phyloP scores from a whole-genome alignment of 331 rosid genomes.

The Cydonia oblonga region DNA sequence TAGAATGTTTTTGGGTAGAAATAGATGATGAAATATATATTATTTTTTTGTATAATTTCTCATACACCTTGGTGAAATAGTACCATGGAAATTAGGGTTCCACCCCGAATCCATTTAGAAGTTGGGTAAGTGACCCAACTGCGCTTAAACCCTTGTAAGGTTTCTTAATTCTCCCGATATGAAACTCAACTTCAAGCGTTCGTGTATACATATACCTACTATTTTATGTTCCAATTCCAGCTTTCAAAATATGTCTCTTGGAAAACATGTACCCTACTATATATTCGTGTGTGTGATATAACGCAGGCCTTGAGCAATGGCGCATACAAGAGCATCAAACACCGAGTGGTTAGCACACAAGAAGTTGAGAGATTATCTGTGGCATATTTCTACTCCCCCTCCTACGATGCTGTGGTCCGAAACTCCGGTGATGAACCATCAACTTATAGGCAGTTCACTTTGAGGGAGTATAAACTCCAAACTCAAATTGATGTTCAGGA shows the following conservation, averaged over 20 bases:
- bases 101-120: too few species aligned
- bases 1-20: background rate
- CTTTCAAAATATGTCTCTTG: background rate
- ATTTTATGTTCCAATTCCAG: background rate
- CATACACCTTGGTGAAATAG: background rate
- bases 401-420: conserved; percentile 32
- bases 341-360: conserved; percentile 38
- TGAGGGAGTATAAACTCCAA: conserved; percentile 39
- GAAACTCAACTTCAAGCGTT: too few species aligned
- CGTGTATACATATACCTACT: too few species aligned
- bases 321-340: conserved; percentile 50
- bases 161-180: too few species aligned
- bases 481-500: conserved; percentile 39
- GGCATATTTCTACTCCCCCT: conserved; percentile 67
- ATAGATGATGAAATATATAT: too few species aligned
- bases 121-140: too few species aligned
- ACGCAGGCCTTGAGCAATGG: conserved; percentile 73
- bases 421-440: conserved; percentile 19
- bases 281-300: background rate
- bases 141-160: too few species aligned
- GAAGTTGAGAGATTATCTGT: conserved; percentile 48
- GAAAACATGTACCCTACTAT: background rate
- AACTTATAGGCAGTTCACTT: conserved; percentile 42
- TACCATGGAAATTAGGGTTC: too few species aligned
- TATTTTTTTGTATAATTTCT: too few species aligned